Percentiles rank a stretch among this genome's conserved stretches.
phyloP scores from a whole-genome alignment of 2,329 filamentous ascomycete species.

The Cladophialophora chaetospira region DNA sequence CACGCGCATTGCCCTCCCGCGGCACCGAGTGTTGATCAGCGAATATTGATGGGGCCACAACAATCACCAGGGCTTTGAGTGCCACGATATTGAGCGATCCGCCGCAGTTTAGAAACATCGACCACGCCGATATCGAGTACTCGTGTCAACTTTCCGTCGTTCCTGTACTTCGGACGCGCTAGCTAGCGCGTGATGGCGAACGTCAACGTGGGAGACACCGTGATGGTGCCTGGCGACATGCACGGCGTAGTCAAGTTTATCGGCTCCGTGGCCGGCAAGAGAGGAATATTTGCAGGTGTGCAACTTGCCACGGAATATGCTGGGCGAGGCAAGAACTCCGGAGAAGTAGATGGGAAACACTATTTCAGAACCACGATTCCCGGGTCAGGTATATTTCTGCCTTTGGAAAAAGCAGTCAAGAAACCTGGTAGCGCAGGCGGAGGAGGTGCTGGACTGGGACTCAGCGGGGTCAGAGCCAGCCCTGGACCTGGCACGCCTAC shows the following conservation, averaged over 20 bases:
- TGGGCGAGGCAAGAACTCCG: constrained; percentile 85
- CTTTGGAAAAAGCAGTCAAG: constrained; percentile 75
- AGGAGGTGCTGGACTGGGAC: constrained; percentile 3
- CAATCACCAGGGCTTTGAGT: too few relatives aligned
- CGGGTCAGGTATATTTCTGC: constrained; percentile 91
- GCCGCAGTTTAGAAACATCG: too few relatives aligned
- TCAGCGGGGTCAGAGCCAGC: constrained; percentile 22
- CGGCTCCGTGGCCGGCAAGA: constrained; percentile 83
- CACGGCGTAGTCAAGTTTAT: constrained; percentile 85
- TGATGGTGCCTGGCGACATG: constrained; percentile 69
- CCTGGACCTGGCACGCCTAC: constrained; percentile 54
- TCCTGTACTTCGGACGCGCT: background rate
- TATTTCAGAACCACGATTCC: constrained; percentile 82
- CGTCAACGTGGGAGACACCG: constrained; percentile 32
- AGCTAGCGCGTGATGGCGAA: constrained; percentile 24
- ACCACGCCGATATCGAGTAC: too few relatives aligned
- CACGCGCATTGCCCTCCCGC: too few relatives aligned
- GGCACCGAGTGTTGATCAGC: background rate
- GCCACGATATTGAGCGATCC: background rate
- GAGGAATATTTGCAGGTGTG: constrained; percentile 87
- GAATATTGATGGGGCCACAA: background rate
- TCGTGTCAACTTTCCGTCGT: too few relatives aligned
- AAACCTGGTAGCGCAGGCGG: constrained; percentile 62
- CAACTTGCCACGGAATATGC: constrained; percentile 83
- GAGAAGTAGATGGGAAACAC: constrained; percentile 81